These are phyloP conservation scores for Bolboschoenoplectus hybrid DNA, from an alignment of 202 grass and related monocot species.

Conservation along the genomic window DNA sequence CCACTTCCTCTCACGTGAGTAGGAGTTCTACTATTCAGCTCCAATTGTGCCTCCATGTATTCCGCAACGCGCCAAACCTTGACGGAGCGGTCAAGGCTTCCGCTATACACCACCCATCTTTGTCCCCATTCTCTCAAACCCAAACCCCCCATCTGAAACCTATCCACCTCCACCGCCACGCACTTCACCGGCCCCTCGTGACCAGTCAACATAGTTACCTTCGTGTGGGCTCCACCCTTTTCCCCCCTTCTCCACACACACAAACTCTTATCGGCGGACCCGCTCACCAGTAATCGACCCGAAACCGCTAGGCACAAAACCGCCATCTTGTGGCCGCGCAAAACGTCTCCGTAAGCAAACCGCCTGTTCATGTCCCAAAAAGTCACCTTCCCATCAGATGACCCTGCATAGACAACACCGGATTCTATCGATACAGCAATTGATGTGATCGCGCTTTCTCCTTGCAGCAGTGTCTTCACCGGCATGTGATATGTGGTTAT, in stretches of 20 bases:
- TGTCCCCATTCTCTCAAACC: background rate
- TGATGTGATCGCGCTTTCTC: slow-evolving; percentile 62
- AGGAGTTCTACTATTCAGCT: slow-evolving; percentile 28
- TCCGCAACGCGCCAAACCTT: slow-evolving; percentile 76
- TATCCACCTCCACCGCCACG: slow-evolving; percentile 56
- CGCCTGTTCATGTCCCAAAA: slow-evolving; percentile 57
- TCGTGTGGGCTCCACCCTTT: slow-evolving; percentile 40
- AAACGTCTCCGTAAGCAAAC: slow-evolving; percentile 41
- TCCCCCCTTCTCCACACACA: slow-evolving; percentile 64
- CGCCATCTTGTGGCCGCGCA: slow-evolving; percentile 55
- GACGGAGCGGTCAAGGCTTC: slow-evolving; percentile 80
- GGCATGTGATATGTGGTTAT: slow-evolving; percentile 42
- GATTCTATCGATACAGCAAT: slow-evolving; percentile 47
- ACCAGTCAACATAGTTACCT: slow-evolving; percentile 45
- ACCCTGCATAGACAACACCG: slow-evolving; percentile 59
- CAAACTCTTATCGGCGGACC: slow-evolving; percentile 59
- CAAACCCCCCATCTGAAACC: background rate
- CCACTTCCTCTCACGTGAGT: slow-evolving; percentile 16
- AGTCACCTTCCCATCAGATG: slow-evolving; percentile 60
- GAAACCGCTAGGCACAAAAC: slow-evolving; percentile 64
- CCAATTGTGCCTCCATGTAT: background rate
- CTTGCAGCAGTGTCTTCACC: slow-evolving; percentile 56
- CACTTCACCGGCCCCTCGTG: slow-evolving; percentile 82
- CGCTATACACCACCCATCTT: slow-evolving; percentile 84
- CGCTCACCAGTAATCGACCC: slow-evolving; percentile 59